A percentile compares a stretch with the other conserved stretches of the same genome.
phyloP scores from a whole-genome alignment of 1,284 basidiomycete species.

The Trametes hirsuta region DNA sequence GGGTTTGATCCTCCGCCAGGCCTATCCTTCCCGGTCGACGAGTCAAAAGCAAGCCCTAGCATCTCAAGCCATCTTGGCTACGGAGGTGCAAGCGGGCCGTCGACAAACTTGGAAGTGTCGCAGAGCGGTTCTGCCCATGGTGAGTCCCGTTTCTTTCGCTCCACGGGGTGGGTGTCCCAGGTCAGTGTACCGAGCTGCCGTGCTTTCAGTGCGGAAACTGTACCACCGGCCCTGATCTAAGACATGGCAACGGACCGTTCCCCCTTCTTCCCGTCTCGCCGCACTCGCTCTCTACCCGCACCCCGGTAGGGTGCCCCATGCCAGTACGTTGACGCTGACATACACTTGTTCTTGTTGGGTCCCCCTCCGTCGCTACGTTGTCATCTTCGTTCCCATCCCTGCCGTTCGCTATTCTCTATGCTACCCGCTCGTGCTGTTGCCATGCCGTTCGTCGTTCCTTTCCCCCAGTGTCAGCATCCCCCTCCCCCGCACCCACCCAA shows the following conservation, averaged over 20 bases:
- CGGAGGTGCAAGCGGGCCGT: constrained; percentile 27
- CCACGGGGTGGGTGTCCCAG: constrained; percentile 71
- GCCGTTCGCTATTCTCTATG: not conserved
- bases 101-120: constrained; percentile 33
- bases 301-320: constrained; percentile 36
- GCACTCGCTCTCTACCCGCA: constrained; percentile 29
- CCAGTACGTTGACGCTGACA: constrained; percentile 39
- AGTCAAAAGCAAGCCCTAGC: constrained; percentile 34
- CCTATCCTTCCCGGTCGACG: constrained; percentile 47
- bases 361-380: constrained; percentile 14
- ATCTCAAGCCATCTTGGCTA: constrained; percentile 26
- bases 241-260: constrained; percentile 38
- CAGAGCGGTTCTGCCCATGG: constrained; percentile 54
- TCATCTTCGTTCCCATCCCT: not conserved
- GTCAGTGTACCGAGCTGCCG: constrained; percentile 77
- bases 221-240: constrained; percentile 63
- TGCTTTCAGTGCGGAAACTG: constrained; percentile 83
- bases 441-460: constrained; percentile 32
- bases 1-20: constrained; percentile 68
- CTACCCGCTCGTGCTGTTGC: constrained; percentile 6
- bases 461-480: constrained; percentile 47
- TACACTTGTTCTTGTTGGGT: constrained; percentile 34
- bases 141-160: constrained; percentile 59
- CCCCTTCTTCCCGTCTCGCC: constrained; percentile 35
- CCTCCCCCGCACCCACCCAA: constrained; percentile 44